A percentile compares a stretch with the other conserved stretches of the same genome.
These are phyloP conservation scores for Luvunga scandens DNA, from an alignment of 345 rosid genomes.

Conservation along the genomic window DNA sequence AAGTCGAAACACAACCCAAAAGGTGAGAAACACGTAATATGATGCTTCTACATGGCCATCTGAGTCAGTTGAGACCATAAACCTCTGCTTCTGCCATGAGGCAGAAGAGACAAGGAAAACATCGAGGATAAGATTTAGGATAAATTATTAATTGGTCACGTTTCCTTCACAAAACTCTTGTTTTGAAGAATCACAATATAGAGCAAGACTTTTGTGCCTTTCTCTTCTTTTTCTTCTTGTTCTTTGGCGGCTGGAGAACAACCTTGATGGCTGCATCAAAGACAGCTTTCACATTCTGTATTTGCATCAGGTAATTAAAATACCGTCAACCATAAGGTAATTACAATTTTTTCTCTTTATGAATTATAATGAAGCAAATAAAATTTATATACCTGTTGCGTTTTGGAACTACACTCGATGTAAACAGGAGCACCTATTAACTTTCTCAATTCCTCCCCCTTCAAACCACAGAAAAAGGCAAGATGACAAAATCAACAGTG, in stretches of 20 bases:
- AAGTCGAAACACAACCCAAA: conserved; percentile 27
- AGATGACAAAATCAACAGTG: background rate
- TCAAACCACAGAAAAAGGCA: background rate
- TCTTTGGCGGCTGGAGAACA: conserved; percentile 87
- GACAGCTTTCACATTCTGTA: conserved; percentile 83
- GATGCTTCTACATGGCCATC: conserved; percentile 29
- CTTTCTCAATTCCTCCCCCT: conserved; percentile 88
- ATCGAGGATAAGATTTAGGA: conserved; percentile 2
- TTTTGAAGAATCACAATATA: conserved; percentile 41
- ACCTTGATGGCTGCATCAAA: conserved; percentile 87
- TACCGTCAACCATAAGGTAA: background rate
- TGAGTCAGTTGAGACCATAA: conserved; percentile 43
- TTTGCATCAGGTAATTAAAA: conserved; percentile 11
- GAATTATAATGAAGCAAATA: background rate
- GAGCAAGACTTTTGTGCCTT: conserved; percentile 68
- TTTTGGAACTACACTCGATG: conserved; percentile 83
- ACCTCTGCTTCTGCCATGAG: conserved; percentile 26
- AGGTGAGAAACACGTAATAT: conserved; percentile 13
- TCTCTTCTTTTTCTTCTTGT: conserved; percentile 71
- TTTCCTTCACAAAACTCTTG: conserved; percentile 13
- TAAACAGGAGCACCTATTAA: conserved; percentile 71
- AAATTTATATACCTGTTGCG: conserved; percentile 59
- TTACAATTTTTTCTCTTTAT: background rate
- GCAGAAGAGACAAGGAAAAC: background rate
- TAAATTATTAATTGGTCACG: conserved; percentile 18